phyloP scores from a whole-genome alignment of 1,284 basidiomycete species.

The Hypsizygus ulmarius region DNA sequence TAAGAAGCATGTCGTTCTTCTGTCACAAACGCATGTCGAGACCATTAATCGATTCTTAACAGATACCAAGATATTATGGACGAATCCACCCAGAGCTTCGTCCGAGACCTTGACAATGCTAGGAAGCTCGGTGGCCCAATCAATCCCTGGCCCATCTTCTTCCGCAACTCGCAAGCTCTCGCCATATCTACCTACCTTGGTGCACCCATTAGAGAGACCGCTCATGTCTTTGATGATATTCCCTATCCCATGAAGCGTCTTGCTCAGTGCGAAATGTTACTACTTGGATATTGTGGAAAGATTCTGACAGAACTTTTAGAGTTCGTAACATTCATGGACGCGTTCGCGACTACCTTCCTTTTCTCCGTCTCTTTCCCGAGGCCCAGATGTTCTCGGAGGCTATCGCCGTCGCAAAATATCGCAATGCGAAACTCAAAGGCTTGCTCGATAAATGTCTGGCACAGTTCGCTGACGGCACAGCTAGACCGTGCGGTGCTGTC shows the following conservation, averaged over 20 bases:
- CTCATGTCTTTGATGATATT: conserved; percentile 11
- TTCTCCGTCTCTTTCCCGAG: conserved; percentile 15
- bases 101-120: conserved; percentile 11
- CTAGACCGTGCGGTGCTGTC: conserved; percentile 10
- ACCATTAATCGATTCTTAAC: not conserved
- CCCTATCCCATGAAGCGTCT: conserved; percentile 19
- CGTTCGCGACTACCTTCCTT: conserved; percentile 17
- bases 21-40: not conserved
- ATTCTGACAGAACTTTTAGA: conserved; percentile 1
- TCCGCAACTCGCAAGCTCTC: conserved; percentile 12
- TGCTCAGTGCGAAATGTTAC: conserved; percentile 12
- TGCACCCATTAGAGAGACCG: conserved; percentile 12
- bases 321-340: conserved; percentile 18
- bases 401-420: conserved; percentile 12
- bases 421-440: conserved; percentile 9
- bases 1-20: not conserved
- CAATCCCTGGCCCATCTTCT: conserved; percentile 16
- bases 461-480: conserved; percentile 8
- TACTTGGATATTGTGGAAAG: not conserved
- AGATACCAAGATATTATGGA: conserved; percentile 16
- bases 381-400: conserved; percentile 14
- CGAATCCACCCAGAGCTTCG: conserved; percentile 13
- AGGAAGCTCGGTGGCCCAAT: conserved; percentile 7
- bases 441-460: conserved; percentile 9
- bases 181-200: conserved; percentile 15